Evolutionary conservation across 2,329 filamentous ascomycete species (phyloP), one percentile per base, ranked within the genome.

Genomic region (Pseudopithomyces chartarum): DNA sequence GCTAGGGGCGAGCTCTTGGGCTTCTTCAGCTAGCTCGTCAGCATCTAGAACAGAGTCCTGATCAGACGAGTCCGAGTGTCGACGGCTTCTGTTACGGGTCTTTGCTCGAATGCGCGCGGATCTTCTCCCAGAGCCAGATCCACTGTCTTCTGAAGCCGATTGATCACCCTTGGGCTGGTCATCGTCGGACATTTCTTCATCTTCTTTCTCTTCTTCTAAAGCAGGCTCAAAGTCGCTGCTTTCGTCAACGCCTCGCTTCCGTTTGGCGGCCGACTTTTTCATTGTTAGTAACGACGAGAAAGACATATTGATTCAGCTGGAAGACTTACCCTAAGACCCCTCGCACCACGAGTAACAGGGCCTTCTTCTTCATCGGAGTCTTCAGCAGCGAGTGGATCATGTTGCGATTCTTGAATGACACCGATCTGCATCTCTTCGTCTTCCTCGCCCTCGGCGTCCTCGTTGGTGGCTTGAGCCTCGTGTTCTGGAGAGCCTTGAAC

Each of bases 171-270:
- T 74, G 38, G 77, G 79, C 29, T 77, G 75, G 57, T 80, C 82
- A 6, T 82, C 84, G 38, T 80, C 80, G 2, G 82, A 85, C 50
- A 85, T 79, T 53, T 85, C 84, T 22, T 80, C 79, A 15, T 77
- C 78, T 56, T 77, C 78, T 57, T 81, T 82, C 13, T 83, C 84
- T 45, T 80, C 81, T 47, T 86, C 85, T 20, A 79, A 80, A 33
- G 81, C 81, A 6, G 86, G 85, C 64, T 87, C 85, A 60, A 88
- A 88, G 63, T 88, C 86, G 63, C 85, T 87, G 63, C 83, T 86
- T 50, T 86, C 84, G 47, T 86, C 82, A 63, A 59, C 75, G 56
- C 71, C 83, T 15, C 70, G 67, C 54, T 74, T 76, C 34, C 68
- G 69, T 52, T 71, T 75, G 10, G 66, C 63, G 26, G 66, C 65